Percentiles rank a stretch among this genome's conserved stretches.
Conservation (phyloP, 1,284 basidiomycete species). For the Pisolithus thermaeus region DNA sequence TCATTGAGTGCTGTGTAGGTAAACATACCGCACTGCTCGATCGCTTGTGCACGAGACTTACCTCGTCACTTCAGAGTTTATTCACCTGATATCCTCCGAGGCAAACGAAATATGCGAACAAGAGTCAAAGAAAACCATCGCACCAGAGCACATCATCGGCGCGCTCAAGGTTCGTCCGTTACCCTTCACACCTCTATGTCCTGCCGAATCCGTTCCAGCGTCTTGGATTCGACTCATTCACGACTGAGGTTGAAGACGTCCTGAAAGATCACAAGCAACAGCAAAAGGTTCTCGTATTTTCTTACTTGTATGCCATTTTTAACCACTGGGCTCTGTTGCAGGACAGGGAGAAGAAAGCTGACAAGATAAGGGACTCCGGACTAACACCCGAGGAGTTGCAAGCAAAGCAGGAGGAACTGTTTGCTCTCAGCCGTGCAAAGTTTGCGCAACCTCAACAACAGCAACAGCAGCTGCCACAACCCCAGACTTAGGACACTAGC, state of each 20-base stretch:
- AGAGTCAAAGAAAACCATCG: constrained; percentile 99
- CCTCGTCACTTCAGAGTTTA: constrained; percentile 71
- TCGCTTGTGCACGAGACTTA: constrained; percentile 10
- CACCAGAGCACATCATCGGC: constrained; percentile 92
- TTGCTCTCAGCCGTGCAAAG: constrained; percentile 81
- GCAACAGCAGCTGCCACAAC: constrained; percentile 7
- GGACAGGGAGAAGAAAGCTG: constrained; percentile 85
- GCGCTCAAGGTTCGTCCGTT: constrained; percentile 77
- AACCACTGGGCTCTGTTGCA: constrained; percentile 22
- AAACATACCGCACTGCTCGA: constrained; percentile 31
- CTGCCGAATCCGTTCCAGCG: constrained; percentile 40
- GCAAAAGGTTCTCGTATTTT: constrained; percentile 62
- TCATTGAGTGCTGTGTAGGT: constrained; percentile 99
- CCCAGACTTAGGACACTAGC: constrained; percentile 3
- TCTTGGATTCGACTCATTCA: constrained; percentile 87
- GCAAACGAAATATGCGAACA: constrained; percentile 98
- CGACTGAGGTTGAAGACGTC: constrained; percentile 85
- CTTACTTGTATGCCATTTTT: constrained; percentile 6
- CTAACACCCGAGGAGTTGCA: constrained; percentile 88
- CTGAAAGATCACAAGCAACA: constrained; percentile 94
- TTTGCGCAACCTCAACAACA: constrained; percentile 44
- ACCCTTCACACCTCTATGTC: constrained; percentile 3
- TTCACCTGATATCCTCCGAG: constrained; percentile 95
- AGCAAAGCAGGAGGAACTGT: constrained; percentile 84
- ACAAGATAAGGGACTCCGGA: constrained; percentile 86